Evolutionary conservation across 2,329 filamentous ascomycete genomes (phyloP), one percentile per base, ranked within the genome.

Genomic region (Didymella pomorum): DNA sequence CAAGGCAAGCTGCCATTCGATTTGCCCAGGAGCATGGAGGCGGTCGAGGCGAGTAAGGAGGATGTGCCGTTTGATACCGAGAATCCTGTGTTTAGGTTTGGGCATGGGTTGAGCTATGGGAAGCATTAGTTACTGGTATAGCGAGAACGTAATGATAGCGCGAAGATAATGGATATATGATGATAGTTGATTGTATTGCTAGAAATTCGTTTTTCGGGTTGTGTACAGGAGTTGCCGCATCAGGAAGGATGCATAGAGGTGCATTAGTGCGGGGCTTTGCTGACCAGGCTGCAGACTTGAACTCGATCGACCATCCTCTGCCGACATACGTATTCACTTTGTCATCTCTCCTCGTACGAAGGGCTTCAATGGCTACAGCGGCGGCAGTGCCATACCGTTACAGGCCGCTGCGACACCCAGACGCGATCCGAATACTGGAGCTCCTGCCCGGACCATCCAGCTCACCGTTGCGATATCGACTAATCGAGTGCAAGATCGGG

Each of bases 1-100:
- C 64, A 77, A 54, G 81, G 81, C 0, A 78, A 72, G 66, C 58
- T 83, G 56, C 81, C 81, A 0, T 82, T 82, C 65, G 81, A 84
- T 64, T 52, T 84, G 31, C 81, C 82, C 0, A 64, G 78, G 11
- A 81, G 79, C 6, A 76, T 77, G 61, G 74, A 70, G 43, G 81
- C 81, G 1, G 81, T 82, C 0, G 74, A 77, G 44, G 74, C 60
- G 16, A 67, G 56, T 21, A 61, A 55, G 37, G 74, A 74, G 58
- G 75, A 78, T 52, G 68, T 78, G 46, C 75, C 76, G 0, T 78
- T 77, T 58, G 76, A 78, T 61, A 78, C 75, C 0, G 64, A 62
- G 45, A 64, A 78, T 49, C 74, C 76, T 2, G 65, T 74, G 1
- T 77, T 75, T 49, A 67, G 63, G 42, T 78, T 69, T 55, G 76